Evolutionary conservation across 2,329 filamentous ascomycete species (phyloP), one percentile per base, ranked within the genome.

Genomic region (Intubia oerlemansii): DNA sequence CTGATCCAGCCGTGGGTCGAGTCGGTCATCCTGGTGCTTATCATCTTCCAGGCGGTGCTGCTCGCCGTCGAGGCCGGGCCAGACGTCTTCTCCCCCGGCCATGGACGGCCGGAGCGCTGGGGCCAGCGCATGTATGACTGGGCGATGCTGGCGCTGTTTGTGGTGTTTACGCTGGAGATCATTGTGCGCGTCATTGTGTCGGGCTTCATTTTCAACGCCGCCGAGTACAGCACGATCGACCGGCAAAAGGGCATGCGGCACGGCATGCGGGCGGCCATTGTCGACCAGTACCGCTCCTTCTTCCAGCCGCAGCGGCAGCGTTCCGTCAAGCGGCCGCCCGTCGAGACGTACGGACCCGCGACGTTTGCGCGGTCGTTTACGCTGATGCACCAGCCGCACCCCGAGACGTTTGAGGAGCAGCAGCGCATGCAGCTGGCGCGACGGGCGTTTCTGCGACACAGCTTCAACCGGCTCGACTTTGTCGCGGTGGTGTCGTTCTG

Each of bases 381-480:
- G 3, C 71, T 80, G 35, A 74, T 77, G 46, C 67, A 74, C 35
- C 59, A 68, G 32, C 53, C 56, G 38, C 59, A 51, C 42, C 69
- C 49, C 47, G 66, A 52, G 50, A 88, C 60, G 43, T 60, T 59
- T 37, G 78, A 62, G 56, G 68, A 91, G 36, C 77, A 84, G 39
- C 80, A 88, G 46, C 72, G 85, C 35, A 63, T 75, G 39, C 75
- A 91, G 38, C 62, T 98, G 31, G 85, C 90, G 11, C 74, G 88
- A 30, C 69, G 88, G 36, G 90, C 88, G 2, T 95, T 93, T 48
- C 54, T 98, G 31, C 71, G 88, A 11, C 88, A 98, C 49, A 84
- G 81, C 1, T 98, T 98, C 54, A 95, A 95, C 45, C 69, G 88
- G 29, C 62, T 95, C 9, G 88, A 98, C 47, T 93, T 95, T 48